phyloP scores from a whole-genome alignment of 2,329 filamentous ascomycete species.

The Colletotrichum somersetense region DNA sequence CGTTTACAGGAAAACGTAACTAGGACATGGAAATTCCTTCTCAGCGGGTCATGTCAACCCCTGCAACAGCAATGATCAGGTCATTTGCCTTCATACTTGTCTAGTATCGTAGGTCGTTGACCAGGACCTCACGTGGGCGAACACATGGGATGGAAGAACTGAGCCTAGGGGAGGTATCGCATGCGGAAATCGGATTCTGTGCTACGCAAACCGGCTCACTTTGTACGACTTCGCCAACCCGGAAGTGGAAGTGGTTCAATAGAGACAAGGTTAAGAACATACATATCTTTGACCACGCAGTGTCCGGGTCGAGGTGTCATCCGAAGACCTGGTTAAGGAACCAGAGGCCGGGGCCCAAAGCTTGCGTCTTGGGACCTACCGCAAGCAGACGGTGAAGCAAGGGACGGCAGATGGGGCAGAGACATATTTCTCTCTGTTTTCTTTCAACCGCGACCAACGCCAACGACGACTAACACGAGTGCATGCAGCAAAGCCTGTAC shows the following conservation, averaged over 20 bases:
- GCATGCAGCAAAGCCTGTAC: constrained; percentile 19
- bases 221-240: constrained; percentile 15
- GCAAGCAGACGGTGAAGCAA: constrained; percentile 27
- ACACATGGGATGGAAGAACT: constrained; percentile 19
- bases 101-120: not conserved
- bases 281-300: constrained; percentile 24
- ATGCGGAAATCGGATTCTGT: constrained; percentile 20
- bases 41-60: not conserved
- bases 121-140: constrained; percentile 27
- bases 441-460: constrained; percentile 34
- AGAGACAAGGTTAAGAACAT: constrained; percentile 19
- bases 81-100: not conserved
- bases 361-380: constrained; percentile 1
- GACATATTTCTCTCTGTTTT: constrained; percentile 23
- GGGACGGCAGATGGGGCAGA: constrained; percentile 23
- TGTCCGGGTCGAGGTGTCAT: constrained; percentile 6
- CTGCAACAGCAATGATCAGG: not conserved
- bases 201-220: constrained; percentile 11
- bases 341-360: not conserved
- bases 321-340: constrained; percentile 25
- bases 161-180: constrained; percentile 11
- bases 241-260: constrained; percentile 4
- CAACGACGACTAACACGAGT: constrained; percentile 20
- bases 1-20: constrained; percentile 10
- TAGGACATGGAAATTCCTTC: constrained; percentile 1